Base-by-base conservation (phyloP, 1,284 basidiomycete species). In the Ustilago crameri region DNA sequence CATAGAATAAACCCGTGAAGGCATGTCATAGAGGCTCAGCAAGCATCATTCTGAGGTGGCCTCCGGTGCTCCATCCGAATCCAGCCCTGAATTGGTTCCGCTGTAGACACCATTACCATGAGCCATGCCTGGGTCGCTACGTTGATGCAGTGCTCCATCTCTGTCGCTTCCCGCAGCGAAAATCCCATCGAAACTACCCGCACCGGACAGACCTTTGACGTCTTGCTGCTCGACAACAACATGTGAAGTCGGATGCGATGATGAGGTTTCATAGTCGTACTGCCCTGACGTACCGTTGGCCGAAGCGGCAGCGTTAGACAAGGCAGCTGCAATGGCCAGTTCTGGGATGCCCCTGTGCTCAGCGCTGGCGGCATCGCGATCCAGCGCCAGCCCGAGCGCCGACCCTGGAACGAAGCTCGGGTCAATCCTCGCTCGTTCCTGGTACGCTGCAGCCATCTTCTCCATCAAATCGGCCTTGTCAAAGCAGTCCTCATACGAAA, bases 401-500 rank as follows among this genome's bases (percentile, higher is more conserved):
- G 64, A 67, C 0, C 69, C 69, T 1, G 69, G 69, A 5, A 57
- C 53, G 43, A 72, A 72, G 18, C n/a, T 53, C 9, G 64, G 35
- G 34, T 72, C 69, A 9, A 46, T 40, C 10, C 64, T 48, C 12
- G 64, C 69, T 0, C 69, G 55, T 27, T 67, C 60, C 10, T 52
- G 58, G 48, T 72, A 72, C 20, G 63, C 64, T 2, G 59, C 61
- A 1, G 68, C 57, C 1, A 74, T 27, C 9, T 55, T 35, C 35
- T 76, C 83, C 23, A 86, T 76, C 47, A 91, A 88, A 35, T 87
- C 86, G 1, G 91, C 91, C 73, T 91, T 88, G 30, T 91, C 91
- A 54, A 89, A 91, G 46, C 91, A 90, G 78, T 93, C 91, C 79
- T 93, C 93, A 59, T 84, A 86, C 15, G 84, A 75, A 22, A 78